Base-by-base conservation (phyloP, 495 filamentous ascomycete genomes). In the Hypoxylon intermedium region DNA sequence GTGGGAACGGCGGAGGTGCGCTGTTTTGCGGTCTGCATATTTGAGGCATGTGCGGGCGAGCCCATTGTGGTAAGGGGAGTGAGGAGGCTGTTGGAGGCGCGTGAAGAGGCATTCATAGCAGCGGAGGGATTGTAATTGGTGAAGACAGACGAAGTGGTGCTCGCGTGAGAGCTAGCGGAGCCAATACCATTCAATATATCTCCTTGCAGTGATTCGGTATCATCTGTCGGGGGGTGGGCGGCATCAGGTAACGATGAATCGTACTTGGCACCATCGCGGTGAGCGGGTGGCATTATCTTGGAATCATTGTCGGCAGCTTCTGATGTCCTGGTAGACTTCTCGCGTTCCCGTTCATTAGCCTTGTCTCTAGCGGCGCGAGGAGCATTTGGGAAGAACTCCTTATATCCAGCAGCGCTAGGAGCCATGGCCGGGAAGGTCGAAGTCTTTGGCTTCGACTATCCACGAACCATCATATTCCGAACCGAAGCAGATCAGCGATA, bases 321-420 rank as follows among this genome's bases (percentile, higher is more conserved):
- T 51, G 65, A 65, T 51, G 63, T 31, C 45, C 57, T 71, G 49
- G 59, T 63, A 37, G 50, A 68, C 58, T 62, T 67, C 60, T 68
- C 75, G 69, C 68, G 68, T 69, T 83, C 80, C 63, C 81, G 75
- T 70, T 83, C 80, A 70, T 75, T 78, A 53, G 80, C 80, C 72
- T 77, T 79, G 70, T 83, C 79, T 73, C 75, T 80, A 45, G 81
- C 78, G 37, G 74, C 79, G 59, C 81, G 75, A 60, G 92, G 90
- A 60, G 92, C 92, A 72, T 88, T 85, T 57, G 93, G 91, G 73
- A 95, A 96, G 81, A 92, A 95, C 75, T 92, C 86, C 72, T 89
- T 89, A 84, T 91, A 94, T 72, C 89, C 86, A 79, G 89, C 88
- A 66, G 89, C 88, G 67, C 75, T 79, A 49, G 86, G 81, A 67